Evolutionary conservation across 1,284 basidiomycete species (phyloP), one percentile per base, ranked within the genome.

Genomic region (Peniophora sp.): DNA sequence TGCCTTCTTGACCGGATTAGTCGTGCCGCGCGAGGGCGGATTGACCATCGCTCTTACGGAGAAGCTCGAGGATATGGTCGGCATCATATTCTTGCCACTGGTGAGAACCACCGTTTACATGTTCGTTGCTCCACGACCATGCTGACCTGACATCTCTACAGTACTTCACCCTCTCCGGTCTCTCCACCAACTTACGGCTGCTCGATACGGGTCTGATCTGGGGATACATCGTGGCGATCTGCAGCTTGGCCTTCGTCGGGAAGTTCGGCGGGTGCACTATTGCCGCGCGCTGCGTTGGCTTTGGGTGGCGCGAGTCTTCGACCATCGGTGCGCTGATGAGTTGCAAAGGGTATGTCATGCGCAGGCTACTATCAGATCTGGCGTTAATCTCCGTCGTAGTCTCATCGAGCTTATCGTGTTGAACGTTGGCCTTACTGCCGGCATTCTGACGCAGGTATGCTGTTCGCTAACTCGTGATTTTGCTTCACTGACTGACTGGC

Each of bases 321-420:
- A 82, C 85, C 0, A 79, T 87, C 53, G 85, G 85, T 0, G 78
- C 79, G 51, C 64, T 87, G 57, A 88, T 88, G 85, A 78, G 75
- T 57, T 87, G 83, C 68, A 87, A 87, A 64, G 83, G 84, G 74
- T 47, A 24, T 17, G 14, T 27, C 27, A 56, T 18, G 15, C 15
- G n/a, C 15, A 34, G 18, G 12, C 14, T 17, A 20, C 36, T 36
- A 1, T 2, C 23, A 32, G 27, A 34, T 45, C 37, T 14, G 27
- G n/a, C 11, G 2, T 23, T 44, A 18, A 50, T 36, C 24, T 37
- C 35, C 27, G 5, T 12, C 24, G 46, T 41, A 74, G 68, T 49
- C 65, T 75, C 10, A 70, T 75, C 48, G 80, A 77, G 62, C 69
- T 86, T 50, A 79, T 81, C 58, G 85, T 88, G 5, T 76, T 88